phyloP scores from a whole-genome alignment of 495 filamentous ascomycete genomes.

The Penicillium roqueforti region DNA sequence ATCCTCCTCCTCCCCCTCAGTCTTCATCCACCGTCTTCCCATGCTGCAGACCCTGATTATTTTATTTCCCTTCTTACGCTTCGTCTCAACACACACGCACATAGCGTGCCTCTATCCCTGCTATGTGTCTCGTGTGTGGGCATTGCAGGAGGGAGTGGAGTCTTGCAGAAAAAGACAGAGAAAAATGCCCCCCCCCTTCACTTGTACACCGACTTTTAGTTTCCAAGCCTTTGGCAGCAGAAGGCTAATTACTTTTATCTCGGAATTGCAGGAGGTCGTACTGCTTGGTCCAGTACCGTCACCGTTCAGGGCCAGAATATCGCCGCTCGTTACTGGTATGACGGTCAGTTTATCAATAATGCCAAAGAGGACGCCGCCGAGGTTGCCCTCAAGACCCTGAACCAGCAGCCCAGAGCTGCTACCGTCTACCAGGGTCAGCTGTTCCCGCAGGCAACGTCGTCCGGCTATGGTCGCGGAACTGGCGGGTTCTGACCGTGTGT shows the following conservation, averaged over 20 bases:
- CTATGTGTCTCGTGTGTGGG: conserved; percentile 17
- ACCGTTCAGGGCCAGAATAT: conserved; percentile 52
- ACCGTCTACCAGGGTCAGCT: conserved; percentile 30
- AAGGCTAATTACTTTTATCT: conserved; percentile 22
- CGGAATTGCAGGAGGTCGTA: conserved; percentile 67
- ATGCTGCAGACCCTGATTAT: not conserved
- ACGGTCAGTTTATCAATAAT: conserved; percentile 79
- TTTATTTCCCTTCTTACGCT: conserved; percentile 4
- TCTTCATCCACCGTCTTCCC: conserved; percentile 1
- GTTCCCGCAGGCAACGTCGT: conserved; percentile 11
- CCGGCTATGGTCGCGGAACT: conserved; percentile 18
- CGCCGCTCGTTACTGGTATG: conserved; percentile 83
- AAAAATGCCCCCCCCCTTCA: conserved; percentile 6
- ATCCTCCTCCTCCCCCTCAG: not conserved
- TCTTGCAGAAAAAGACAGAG: conserved; percentile 17
- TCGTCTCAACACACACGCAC: not conserved
- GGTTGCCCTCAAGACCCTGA: conserved; percentile 53
- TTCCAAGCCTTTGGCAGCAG: conserved; percentile 22
- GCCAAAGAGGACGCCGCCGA: conserved; percentile 89
- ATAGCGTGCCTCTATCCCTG: conserved; percentile 1
- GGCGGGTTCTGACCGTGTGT: conserved; percentile 16
- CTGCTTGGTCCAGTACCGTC: conserved; percentile 81
- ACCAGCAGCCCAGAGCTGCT: conserved; percentile 20
- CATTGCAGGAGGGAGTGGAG: conserved; percentile 30
- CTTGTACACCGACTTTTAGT: conserved; percentile 41